Conservation (phyloP, 164 flowering plant genomes). For the Vitis rupestris region DNA sequence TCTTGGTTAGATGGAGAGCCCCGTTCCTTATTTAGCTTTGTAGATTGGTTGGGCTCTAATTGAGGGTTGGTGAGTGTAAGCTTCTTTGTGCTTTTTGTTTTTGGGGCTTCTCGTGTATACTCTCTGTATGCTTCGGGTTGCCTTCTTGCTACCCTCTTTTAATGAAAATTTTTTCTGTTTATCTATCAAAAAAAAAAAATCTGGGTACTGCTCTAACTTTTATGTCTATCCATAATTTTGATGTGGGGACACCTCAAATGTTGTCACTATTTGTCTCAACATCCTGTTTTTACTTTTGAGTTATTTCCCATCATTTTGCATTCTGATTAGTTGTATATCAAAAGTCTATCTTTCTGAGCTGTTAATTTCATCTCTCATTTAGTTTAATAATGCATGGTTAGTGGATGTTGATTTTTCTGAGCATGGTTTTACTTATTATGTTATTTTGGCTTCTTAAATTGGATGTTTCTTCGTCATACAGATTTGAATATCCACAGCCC, state of each 20-base stretch:
- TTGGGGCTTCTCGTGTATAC: too few species aligned
- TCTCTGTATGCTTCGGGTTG: too few species aligned
- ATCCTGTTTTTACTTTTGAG: neutral
- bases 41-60: too few species aligned
- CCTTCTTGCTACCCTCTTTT: too few species aligned
- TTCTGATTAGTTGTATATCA: neutral
- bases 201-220: neutral
- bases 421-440: neutral
- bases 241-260: neutral
- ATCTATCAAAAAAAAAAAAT: too few species aligned
- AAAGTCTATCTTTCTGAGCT: neutral
- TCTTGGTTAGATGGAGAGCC: too few species aligned
- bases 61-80: too few species aligned
- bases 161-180: too few species aligned
- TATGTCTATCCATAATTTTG: neutral
- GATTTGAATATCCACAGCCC: constrained; percentile 98
- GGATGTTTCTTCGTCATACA: constrained; percentile 19
- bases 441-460: neutral
- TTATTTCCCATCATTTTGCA: neutral
- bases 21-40: too few species aligned
- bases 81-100: too few species aligned
- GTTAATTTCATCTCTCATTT: neutral
- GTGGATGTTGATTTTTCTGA: neutral
- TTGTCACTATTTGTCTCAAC: too few species aligned
- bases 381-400: neutral